These are phyloP conservation scores for Yamadazyma endophytica DNA, from an alignment of 805 yeast species.

Conservation along the genomic window DNA sequence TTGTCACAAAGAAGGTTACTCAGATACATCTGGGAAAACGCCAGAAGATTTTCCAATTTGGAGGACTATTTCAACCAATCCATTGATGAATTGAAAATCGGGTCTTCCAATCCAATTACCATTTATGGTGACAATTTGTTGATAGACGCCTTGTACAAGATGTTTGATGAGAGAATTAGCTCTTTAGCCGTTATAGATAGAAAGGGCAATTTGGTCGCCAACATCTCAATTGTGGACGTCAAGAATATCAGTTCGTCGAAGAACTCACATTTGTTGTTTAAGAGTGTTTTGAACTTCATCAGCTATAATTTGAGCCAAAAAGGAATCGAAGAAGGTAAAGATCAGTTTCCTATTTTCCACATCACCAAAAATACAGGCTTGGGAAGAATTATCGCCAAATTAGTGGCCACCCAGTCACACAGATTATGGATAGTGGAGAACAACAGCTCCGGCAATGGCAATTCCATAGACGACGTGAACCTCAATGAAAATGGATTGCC, in stretches of 20 bases:
- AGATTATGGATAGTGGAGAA: slow-evolving; percentile 76
- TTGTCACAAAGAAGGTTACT: slow-evolving; percentile 87
- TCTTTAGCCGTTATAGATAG: slow-evolving; percentile 91
- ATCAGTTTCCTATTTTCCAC: slow-evolving; percentile 94
- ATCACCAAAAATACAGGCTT: slow-evolving; percentile 76
- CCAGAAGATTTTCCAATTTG: slow-evolving; percentile 76
- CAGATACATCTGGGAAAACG: slow-evolving; percentile 87
- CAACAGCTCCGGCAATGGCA: slow-evolving; percentile 1
- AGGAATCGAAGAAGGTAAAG: slow-evolving; percentile 92
- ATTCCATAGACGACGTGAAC: slow-evolving; percentile 13
- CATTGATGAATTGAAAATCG: slow-evolving; percentile 71
- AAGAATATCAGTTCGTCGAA: slow-evolving; percentile 82
- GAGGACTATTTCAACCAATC: slow-evolving; percentile 70
- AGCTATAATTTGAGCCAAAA: slow-evolving; percentile 81
- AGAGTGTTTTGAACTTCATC: slow-evolving; percentile 82
- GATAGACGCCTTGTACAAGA: slow-evolving; percentile 79
- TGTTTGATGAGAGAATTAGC: slow-evolving; percentile 81
- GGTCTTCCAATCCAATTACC: slow-evolving; percentile 65
- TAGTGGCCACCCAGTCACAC: slow-evolving; percentile 93
- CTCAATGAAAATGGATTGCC: slow-evolving; percentile 42
- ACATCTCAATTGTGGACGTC: slow-evolving; percentile 92
- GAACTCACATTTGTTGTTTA: slow-evolving; percentile 75
- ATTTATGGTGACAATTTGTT: slow-evolving; percentile 84
- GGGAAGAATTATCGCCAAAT: slow-evolving; percentile 86
- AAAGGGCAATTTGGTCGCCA: slow-evolving; percentile 73